These are phyloP conservation scores for Hyaloperonospora brassicae DNA, from an alignment of 352 stramenopile genomes.

Conservation along the genomic window DNA sequence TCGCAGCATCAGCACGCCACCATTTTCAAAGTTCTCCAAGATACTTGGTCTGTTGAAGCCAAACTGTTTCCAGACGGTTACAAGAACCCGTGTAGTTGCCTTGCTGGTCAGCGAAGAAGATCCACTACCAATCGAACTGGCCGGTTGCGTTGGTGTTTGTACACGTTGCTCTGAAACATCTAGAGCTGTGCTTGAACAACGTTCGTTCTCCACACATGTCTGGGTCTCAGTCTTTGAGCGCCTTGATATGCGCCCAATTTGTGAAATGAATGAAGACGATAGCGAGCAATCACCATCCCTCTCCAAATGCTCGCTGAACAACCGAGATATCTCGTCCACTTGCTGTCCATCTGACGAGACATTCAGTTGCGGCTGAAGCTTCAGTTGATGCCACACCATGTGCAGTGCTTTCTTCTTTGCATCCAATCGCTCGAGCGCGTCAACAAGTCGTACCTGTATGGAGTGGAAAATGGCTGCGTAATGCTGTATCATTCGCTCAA, in stretches of 20 bases:
- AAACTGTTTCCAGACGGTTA: constrained; percentile 67
- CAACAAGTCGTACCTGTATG: constrained; percentile 51
- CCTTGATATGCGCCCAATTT: constrained; percentile 1
- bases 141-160: too few species aligned
- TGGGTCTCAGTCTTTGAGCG: constrained; percentile 9
- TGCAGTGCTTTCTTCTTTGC: constrained; percentile 52
- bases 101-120: constrained; percentile 3
- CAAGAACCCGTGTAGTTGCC: constrained; percentile 23
- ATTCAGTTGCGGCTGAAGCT: constrained; percentile 56
- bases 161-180: too few species aligned
- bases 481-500: constrained; percentile 74
- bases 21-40: constrained; percentile 72
- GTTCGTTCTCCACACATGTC: constrained; percentile 7
- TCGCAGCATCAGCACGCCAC: constrained; percentile 59
- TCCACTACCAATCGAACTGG: too few species aligned
- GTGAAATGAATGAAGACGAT: constrained; percentile 3
- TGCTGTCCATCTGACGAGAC: constrained; percentile 60
- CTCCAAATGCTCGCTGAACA: constrained; percentile 40
- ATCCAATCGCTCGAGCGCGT: constrained; percentile 55
- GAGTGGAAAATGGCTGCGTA: constrained; percentile 70
- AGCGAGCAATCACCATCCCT: constrained; percentile 1
- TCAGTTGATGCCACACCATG: constrained; percentile 61
- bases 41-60: constrained; percentile 60
- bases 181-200: not conserved
- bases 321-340: constrained; percentile 51